Evolutionary conservation across 2,329 filamentous ascomycete genomes (phyloP).

Genomic region (Immersiporthe knoxdaviesiana): DNA sequence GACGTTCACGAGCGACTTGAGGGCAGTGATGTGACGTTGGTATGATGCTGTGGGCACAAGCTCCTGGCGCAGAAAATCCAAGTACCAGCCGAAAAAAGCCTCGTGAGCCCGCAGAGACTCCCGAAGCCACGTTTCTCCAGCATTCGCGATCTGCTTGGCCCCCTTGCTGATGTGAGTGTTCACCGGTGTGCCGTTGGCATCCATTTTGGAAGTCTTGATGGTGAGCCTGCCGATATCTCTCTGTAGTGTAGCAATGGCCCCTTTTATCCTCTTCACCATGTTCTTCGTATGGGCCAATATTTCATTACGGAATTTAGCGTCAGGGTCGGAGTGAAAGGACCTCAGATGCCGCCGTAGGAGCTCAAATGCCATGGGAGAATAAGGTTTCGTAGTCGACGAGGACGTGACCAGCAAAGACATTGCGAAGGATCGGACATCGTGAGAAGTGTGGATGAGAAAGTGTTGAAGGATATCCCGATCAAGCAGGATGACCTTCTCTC

Average conservation of each 20-base stretch:
- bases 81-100: conserved; percentile 74
- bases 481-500: conserved; percentile 39
- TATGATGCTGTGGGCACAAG: conserved; percentile 84
- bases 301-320: conserved; percentile 84
- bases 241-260: conserved; percentile 62
- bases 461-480: conserved; percentile 50
- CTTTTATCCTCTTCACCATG: conserved; percentile 75
- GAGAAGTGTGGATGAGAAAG: conserved; percentile 59
- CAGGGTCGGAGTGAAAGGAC: conserved; percentile 78
- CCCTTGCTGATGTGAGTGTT: conserved; percentile 24
- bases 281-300: conserved; percentile 74
- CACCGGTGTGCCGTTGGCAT: conserved; percentile 5
- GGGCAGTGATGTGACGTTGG: conserved; percentile 80
- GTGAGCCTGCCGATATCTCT: conserved; percentile 45
- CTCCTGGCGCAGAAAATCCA: conserved; percentile 72
- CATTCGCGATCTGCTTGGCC: conserved; percentile 21
- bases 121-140: conserved; percentile 33
- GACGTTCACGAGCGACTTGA: conserved; percentile 72
- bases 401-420: conserved; percentile 80
- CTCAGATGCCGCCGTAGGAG: conserved; percentile 68
- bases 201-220: conserved; percentile 24
- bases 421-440: conserved; percentile 75
- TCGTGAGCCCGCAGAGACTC: conserved; percentile 55
- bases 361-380: conserved; percentile 63
- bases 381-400: conserved; percentile 72